Evolutionary conservation across 1,284 basidiomycete species (phyloP).

Genomic region (Clitocybe nebularis): DNA sequence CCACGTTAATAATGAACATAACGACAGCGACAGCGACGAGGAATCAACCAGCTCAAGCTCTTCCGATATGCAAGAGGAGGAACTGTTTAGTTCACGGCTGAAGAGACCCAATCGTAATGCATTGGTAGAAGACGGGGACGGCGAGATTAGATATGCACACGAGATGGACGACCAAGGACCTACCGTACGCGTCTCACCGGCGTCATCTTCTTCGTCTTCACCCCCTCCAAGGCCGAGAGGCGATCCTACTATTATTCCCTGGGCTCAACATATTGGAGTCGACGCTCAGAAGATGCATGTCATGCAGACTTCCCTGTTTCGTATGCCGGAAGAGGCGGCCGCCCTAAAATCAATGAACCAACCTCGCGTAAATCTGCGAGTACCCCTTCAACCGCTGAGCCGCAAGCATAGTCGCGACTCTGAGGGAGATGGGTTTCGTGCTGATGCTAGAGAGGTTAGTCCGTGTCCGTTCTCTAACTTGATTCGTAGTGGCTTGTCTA

Average conservation of each 20-base stretch:
- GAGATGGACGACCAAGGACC: slow-evolving; percentile 31
- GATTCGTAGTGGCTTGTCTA: slow-evolving; percentile 5
- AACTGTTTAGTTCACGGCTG: slow-evolving; percentile 29
- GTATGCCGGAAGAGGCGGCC: slow-evolving; percentile 65
- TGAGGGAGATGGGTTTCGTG: slow-evolving; percentile 60
- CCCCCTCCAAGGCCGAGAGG: slow-evolving; percentile 25
- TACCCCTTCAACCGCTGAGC: slow-evolving; percentile 34
- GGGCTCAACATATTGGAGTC: slow-evolving; percentile 68
- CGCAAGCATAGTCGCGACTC: slow-evolving; percentile 77
- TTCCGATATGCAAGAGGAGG: slow-evolving; percentile 50
- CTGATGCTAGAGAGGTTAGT: slow-evolving; percentile 61
- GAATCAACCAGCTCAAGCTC: slow-evolving; percentile 27
- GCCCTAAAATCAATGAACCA: slow-evolving; percentile 48
- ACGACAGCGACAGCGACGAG: slow-evolving; percentile 27
- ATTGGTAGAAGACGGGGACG: slow-evolving; percentile 47
- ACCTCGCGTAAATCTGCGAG: slow-evolving; percentile 26
- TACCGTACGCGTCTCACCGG: slow-evolving; percentile 24
- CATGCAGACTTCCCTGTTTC: slow-evolving; percentile 88
- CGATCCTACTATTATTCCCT: slow-evolving; percentile 47
- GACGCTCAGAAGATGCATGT: slow-evolving; percentile 84
- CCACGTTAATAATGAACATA: slow-evolving; percentile 23
- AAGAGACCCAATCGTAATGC: slow-evolving; percentile 30
- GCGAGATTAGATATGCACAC: slow-evolving; percentile 41
- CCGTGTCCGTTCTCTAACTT: neutral
- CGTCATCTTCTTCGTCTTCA: slow-evolving; percentile 25